phyloP scores from a whole-genome alignment of 768 basidiomycete species.

The Cyclocybe aegerita region DNA sequence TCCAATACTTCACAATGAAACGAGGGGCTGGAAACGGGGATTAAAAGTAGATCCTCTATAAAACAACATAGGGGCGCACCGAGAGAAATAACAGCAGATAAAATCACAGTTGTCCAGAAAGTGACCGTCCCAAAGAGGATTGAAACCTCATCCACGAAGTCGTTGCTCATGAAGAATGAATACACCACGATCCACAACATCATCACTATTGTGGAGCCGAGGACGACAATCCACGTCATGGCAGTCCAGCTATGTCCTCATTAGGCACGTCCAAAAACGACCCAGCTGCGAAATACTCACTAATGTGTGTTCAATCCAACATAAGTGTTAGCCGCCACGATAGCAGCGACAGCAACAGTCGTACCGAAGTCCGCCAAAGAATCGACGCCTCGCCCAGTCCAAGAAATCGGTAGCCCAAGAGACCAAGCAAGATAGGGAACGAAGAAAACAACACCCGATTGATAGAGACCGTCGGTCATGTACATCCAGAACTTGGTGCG shows the following conservation, averaged over 20 bases:
- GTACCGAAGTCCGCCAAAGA: slow-evolving; percentile 89
- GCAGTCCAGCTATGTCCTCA: slow-evolving; percentile 63
- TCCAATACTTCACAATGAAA: slow-evolving; percentile 73
- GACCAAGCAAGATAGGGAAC: slow-evolving; percentile 79
- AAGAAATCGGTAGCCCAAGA: slow-evolving; percentile 61
- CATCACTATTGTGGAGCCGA: slow-evolving; percentile 82
- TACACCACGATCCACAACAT: slow-evolving; percentile 87
- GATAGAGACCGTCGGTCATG: slow-evolving; percentile 93
- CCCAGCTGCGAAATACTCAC: slow-evolving; percentile 45
- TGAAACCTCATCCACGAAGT: slow-evolving; percentile 71
- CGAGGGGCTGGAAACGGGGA: slow-evolving; percentile 59
- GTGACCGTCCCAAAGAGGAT: slow-evolving; percentile 76
- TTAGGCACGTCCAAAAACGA: slow-evolving; percentile 4
- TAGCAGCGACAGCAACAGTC: slow-evolving; percentile 83
- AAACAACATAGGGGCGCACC: slow-evolving; percentile 40
- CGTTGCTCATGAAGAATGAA: slow-evolving; percentile 71
- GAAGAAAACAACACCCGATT: slow-evolving; percentile 85
- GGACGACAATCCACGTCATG: slow-evolving; percentile 80
- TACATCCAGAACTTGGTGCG: slow-evolving; percentile 90
- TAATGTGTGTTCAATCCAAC: slow-evolving; percentile 90
- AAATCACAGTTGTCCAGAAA: slow-evolving; percentile 81
- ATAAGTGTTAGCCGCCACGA: slow-evolving; percentile 85
- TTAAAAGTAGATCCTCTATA: not conserved
- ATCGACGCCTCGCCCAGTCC: slow-evolving; percentile 79
- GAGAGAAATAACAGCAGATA: slow-evolving; percentile 70